Evolutionary conservation across 78 protist species (phyloP).

Genomic region (Dictyostelium firmibasis): DNA sequence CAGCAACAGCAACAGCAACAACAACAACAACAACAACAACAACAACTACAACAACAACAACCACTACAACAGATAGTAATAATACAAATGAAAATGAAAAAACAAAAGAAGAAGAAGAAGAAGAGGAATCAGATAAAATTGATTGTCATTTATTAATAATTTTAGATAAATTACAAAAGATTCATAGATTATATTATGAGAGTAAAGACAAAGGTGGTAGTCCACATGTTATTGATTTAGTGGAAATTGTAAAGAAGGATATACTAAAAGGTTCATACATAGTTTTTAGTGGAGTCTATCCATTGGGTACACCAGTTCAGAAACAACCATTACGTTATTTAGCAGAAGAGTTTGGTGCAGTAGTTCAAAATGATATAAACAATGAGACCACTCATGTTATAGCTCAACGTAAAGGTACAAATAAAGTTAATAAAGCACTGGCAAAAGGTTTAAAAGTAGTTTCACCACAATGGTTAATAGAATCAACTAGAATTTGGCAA

Average conservation of each 20-base stretch:
- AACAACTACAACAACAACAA: neutral
- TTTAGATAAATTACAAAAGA: neutral
- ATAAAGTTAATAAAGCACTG: conserved; percentile 27
- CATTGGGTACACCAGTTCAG: conserved; percentile 5
- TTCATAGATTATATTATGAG: conserved; percentile 35
- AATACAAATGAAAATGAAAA: neutral
- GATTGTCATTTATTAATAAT: conserved; percentile 39
- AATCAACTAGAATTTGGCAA: conserved; percentile 4
- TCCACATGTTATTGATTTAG: conserved; percentile 31
- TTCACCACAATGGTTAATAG: conserved; percentile 5
- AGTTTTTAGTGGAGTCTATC: conserved; percentile 63
- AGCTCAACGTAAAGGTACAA: conserved; percentile 46
- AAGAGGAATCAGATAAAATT: neutral
- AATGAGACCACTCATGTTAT: conserved; percentile 36
- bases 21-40: neutral
- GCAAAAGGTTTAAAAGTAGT: conserved; percentile 35
- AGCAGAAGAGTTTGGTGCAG: conserved; percentile 37
- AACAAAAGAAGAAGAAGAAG: neutral
- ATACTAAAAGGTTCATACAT: conserved; percentile 19
- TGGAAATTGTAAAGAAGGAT: conserved; percentile 13
- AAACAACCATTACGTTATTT: conserved; percentile 37
- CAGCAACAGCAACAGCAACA: neutral
- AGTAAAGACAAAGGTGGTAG: neutral
- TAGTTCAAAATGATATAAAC: conserved; percentile 29
- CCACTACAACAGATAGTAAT: neutral